Evolutionary conservation across 2,329 filamentous ascomycete species (phyloP).

Genomic region (Proliferodiscus dingleyae): DNA sequence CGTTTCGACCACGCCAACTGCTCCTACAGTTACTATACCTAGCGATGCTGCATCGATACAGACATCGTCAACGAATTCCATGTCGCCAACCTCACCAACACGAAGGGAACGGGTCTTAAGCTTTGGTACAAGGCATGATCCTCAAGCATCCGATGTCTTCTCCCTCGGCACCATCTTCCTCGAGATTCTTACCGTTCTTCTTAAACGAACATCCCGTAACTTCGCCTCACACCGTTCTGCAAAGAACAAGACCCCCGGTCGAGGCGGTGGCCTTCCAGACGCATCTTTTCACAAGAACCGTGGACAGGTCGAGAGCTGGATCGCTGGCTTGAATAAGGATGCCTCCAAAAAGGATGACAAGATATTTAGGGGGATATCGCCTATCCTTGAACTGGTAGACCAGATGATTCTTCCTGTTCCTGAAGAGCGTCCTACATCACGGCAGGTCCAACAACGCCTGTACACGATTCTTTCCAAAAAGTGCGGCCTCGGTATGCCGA

Average conservation of each 20-base stretch:
- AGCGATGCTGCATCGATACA: slow-evolving; percentile 22
- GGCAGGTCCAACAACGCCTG: slow-evolving; percentile 47
- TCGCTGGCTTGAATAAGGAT: slow-evolving; percentile 55
- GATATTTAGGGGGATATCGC: slow-evolving; percentile 46
- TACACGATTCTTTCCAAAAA: slow-evolving; percentile 45
- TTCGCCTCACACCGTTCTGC: slow-evolving; percentile 63
- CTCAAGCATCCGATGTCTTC: slow-evolving; percentile 64
- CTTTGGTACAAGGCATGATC: slow-evolving; percentile 37
- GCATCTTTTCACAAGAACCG: slow-evolving; percentile 69
- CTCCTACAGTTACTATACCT: slow-evolving; percentile 8
- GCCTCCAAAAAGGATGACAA: slow-evolving; percentile 42
- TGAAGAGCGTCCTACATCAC: slow-evolving; percentile 47
- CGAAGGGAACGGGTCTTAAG: background rate
- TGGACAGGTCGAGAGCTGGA: slow-evolving; percentile 65
- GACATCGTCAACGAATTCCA: slow-evolving; percentile 18
- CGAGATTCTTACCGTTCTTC: slow-evolving; percentile 63
- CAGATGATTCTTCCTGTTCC: slow-evolving; percentile 51
- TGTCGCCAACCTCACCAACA: slow-evolving; percentile 9
- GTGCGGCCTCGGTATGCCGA: slow-evolving; percentile 17
- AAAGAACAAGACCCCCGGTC: slow-evolving; percentile 50
- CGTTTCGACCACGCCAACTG: background rate
- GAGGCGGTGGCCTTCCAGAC: slow-evolving; percentile 56
- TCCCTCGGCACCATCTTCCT: slow-evolving; percentile 69
- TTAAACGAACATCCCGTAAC: slow-evolving; percentile 62
- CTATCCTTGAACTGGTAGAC: slow-evolving; percentile 48